Base-by-base conservation (phyloP, 208 protist genomes). In the Leishmania tarentolae region DNA sequence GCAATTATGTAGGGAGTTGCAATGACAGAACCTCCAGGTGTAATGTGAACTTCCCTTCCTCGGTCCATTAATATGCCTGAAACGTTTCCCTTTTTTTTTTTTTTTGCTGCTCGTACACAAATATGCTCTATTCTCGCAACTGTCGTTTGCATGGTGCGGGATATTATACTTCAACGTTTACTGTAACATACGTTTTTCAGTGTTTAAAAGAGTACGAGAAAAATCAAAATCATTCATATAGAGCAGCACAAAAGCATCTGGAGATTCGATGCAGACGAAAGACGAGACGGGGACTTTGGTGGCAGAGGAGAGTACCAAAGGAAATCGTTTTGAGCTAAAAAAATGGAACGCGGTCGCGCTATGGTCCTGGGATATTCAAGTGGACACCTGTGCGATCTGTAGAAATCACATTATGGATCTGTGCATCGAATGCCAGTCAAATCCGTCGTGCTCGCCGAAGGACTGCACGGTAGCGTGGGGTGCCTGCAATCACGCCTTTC, bases 371-470 rank as follows among this genome's bases (percentile, higher is more conserved):
- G 98, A 99, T 86, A 99, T 99, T 84, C 94, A 99, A 57, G 98
- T 99, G 11, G 99, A 99, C 83, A 99, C 98, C 24, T 99, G 99
- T 76, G 99, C 99, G 28, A 99, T 99, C 86, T 99, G 99, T 88
- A 88, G 99, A 80, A 99, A 99, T 74, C 99, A 99, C 84, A 99
- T 99, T 76, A 99, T 99, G 98, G 99, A 99, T 75, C 84, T 99
- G 9, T 99, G 98, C 89, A 99, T 99, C 75, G 98, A 99, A 81
- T 99, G 98, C 85, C 98, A 99, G 84, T 97, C 99, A 2, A 99
- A 99, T 83, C 98, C 98, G 80, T 56, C 93, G 82, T 56, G 88
- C 68, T 73, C 94, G 42, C 98, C 97, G 0, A 97, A 89, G 81
- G 98, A 99, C 68, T 99, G 98, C 85, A 99, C 94, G 50, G 98